These are phyloP conservation scores for Penicillium sp. DNA, from an alignment of 2,329 filamentous ascomycete species.

Conservation along the genomic window DNA sequence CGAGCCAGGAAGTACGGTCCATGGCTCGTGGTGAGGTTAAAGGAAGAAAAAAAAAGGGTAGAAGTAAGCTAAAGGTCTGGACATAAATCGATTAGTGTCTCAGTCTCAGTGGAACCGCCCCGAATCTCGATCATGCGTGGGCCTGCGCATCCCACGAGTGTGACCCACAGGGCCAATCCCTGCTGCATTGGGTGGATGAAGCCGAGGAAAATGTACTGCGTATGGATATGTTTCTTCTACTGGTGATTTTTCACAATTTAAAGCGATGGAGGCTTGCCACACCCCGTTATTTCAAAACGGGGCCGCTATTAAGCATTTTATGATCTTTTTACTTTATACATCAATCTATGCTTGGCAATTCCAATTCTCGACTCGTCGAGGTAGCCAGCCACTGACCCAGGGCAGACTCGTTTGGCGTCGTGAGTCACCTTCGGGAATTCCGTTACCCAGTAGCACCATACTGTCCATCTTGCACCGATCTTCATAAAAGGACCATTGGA, in stretches of 20 bases:
- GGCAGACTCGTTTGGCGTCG: slow-evolving; percentile 23
- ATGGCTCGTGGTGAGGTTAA: not conserved
- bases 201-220: not conserved
- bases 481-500: slow-evolving; percentile 29
- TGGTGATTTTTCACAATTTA: not conserved
- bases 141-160: not conserved
- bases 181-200: not conserved
- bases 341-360: slow-evolving; percentile 6
- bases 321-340: not conserved
- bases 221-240: not conserved
- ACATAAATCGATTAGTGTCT: not conserved
- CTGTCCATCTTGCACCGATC: slow-evolving; percentile 27
- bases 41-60: not conserved
- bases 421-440: slow-evolving; percentile 20
- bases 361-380: slow-evolving; percentile 11
- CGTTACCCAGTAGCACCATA: slow-evolving; percentile 21
- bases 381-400: slow-evolving; percentile 26
- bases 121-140: not conserved
- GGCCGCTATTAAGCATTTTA: not conserved
- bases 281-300: not conserved
- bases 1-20: slow-evolving; percentile 21
- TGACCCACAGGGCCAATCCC: not conserved
- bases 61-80: not conserved
- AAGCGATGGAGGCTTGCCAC: not conserved
- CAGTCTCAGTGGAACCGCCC: not conserved